Evolutionary conservation across 768 basidiomycete genomes (phyloP).

Genomic region (Mycena crocata): DNA sequence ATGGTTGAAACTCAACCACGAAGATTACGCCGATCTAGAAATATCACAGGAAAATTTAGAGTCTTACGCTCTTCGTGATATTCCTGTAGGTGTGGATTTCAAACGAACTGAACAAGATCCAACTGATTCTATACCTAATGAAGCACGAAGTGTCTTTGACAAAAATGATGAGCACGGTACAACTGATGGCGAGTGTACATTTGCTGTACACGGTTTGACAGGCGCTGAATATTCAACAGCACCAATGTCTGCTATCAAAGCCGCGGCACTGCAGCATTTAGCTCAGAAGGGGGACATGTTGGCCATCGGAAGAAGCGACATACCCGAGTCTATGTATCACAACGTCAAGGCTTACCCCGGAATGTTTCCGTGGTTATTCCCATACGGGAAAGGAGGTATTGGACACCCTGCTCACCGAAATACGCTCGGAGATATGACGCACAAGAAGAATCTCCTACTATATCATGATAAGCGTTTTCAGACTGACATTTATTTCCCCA

Average conservation of each 20-base stretch:
- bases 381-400: slow-evolving; percentile 48
- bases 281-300: slow-evolving; percentile 38
- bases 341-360: too few relatives aligned
- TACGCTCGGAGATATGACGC: slow-evolving; percentile 22
- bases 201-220: slow-evolving; percentile 51
- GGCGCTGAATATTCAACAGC: slow-evolving; percentile 38
- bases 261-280: slow-evolving; percentile 44
- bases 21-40: too few relatives aligned
- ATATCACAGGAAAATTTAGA: too few relatives aligned
- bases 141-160: too few relatives aligned
- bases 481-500: slow-evolving; percentile 44
- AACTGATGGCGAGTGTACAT: slow-evolving; percentile 45
- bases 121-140: neutral
- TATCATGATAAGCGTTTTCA: slow-evolving; percentile 48
- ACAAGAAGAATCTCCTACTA: slow-evolving; percentile 43
- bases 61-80: too few relatives aligned
- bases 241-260: slow-evolving; percentile 34
- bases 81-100: too few relatives aligned
- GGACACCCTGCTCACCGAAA: slow-evolving; percentile 38
- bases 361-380: slow-evolving; percentile 58
- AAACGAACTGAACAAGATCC: too few relatives aligned
- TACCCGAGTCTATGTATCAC: slow-evolving; percentile 40
- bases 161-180: slow-evolving; percentile 43
- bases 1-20: too few relatives aligned
- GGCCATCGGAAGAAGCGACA: slow-evolving; percentile 38